Conservation (phyloP, 164 flowering plant species). For the Nymphaea thermarum region DNA sequence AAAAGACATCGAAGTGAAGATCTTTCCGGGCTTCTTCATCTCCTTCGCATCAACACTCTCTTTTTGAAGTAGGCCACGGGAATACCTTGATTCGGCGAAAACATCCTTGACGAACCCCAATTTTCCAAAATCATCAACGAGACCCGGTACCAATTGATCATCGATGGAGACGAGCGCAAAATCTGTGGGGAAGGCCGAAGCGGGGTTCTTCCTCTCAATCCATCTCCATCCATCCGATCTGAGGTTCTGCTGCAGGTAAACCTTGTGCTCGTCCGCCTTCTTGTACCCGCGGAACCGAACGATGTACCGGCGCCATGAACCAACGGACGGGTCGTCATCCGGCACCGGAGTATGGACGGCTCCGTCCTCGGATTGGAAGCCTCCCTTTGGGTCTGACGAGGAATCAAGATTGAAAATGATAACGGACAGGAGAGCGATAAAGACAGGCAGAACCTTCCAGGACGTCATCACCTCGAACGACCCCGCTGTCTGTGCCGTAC, state of each 20-base stretch:
- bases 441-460: not conserved
- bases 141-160: constrained; percentile 15
- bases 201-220: constrained; percentile 77
- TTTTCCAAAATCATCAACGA: constrained; percentile 40
- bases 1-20: constrained; percentile 77
- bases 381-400: constrained; percentile 1
- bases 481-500: too few relatives aligned
- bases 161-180: constrained; percentile 65
- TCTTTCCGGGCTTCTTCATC: constrained; percentile 84
- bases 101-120: constrained; percentile 82
- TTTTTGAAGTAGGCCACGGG: constrained; percentile 34
- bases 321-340: not conserved
- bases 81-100: constrained; percentile 46
- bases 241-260: constrained; percentile 35
- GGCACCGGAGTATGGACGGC: not conserved
- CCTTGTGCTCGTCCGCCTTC: constrained; percentile 35
- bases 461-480: too few relatives aligned
- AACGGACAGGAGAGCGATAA: constrained; percentile 16
- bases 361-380: not conserved
- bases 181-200: constrained; percentile 70
- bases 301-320: constrained; percentile 36
- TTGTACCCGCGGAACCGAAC: constrained; percentile 64
- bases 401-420: constrained; percentile 17
- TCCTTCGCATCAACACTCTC: constrained; percentile 15
- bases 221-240: constrained; percentile 58